phyloP scores from a whole-genome alignment of 306 rosid species.

The Dalbergia cochinchinensis region DNA sequence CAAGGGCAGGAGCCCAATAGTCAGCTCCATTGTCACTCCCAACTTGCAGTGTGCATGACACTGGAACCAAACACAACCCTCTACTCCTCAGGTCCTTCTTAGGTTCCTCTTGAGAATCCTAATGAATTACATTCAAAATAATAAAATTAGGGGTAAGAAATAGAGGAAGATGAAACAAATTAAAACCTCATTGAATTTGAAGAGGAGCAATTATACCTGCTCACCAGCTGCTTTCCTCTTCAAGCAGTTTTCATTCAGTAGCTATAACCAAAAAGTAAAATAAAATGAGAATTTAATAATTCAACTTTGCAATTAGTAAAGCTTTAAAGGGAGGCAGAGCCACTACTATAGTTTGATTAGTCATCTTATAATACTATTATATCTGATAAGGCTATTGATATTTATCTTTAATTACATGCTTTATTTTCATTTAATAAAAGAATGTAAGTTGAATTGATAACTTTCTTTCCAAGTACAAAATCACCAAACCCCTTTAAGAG shows the following conservation, averaged over 20 bases:
- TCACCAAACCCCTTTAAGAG: slow-evolving; percentile 43
- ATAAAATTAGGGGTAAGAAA: background rate
- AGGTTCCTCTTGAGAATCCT: slow-evolving; percentile 72
- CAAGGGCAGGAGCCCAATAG: slow-evolving; percentile 95
- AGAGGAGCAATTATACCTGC: slow-evolving; percentile 51
- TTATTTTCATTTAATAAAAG: slow-evolving; percentile 37
- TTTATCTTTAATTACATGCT: slow-evolving; percentile 33
- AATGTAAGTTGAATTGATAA: slow-evolving; percentile 18
- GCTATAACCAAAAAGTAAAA: slow-evolving; percentile 49
- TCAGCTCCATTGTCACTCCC: slow-evolving; percentile 98
- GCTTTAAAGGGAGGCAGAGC: background rate
- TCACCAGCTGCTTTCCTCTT: slow-evolving; percentile 72
- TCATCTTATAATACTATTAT: slow-evolving; percentile 28
- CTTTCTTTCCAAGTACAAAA: slow-evolving; percentile 46
- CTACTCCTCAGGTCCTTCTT: slow-evolving; percentile 90
- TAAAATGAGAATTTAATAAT: slow-evolving; percentile 30
- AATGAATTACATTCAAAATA: slow-evolving; percentile 3
- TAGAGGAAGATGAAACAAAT: background rate
- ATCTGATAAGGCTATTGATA: slow-evolving; percentile 50
- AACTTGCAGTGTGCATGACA: slow-evolving; percentile 93
- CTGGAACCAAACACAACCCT: slow-evolving; percentile 96
- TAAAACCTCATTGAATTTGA: background rate
- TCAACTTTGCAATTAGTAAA: slow-evolving; percentile 28
- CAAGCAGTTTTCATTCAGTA: slow-evolving; percentile 81
- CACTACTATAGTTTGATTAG: background rate